Evolutionary conservation across 345 rosid genomes (phyloP).

Genomic region (Hibiscus mutabilis): DNA sequence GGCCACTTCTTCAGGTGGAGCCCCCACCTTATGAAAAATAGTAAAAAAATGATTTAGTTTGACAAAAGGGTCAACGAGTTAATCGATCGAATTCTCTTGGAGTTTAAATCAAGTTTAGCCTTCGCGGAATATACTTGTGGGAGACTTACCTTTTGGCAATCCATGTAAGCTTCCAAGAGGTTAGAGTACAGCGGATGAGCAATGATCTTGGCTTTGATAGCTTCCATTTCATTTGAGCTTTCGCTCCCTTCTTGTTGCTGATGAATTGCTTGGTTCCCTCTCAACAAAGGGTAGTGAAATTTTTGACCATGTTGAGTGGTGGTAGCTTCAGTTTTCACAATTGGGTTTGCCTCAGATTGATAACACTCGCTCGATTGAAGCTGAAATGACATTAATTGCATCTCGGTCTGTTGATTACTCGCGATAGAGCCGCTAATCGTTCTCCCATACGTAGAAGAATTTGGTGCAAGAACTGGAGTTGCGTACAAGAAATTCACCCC

Average conservation of each 20-base stretch:
- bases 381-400: constrained; percentile 34
- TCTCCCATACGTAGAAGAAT: constrained; percentile 45
- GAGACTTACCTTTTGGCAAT: constrained; percentile 84
- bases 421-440: too few relatives aligned
- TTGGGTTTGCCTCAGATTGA: constrained; percentile 46
- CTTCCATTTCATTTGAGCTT: constrained; percentile 49
- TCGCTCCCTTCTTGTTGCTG: constrained; percentile 32
- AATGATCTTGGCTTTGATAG: constrained; percentile 86
- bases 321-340: constrained; percentile 72
- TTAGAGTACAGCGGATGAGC: constrained; percentile 88
- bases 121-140: too few relatives aligned
- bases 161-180: constrained; percentile 87
- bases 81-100: background rate
- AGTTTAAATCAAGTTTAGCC: background rate
- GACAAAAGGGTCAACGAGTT: background rate
- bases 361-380: constrained; percentile 46
- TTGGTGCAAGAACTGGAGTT: constrained; percentile 37
- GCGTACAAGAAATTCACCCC: constrained; percentile 73
- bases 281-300: constrained; percentile 53
- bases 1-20: constrained; percentile 78
- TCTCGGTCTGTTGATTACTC: constrained; percentile 23
- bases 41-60: background rate
- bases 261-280: constrained; percentile 37
- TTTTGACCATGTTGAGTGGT: constrained; percentile 40
- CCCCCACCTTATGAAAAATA: constrained; percentile 62